Evolutionary conservation across 306 rosid species (phyloP).

Genomic region (Astragalus membranaceus): DNA sequence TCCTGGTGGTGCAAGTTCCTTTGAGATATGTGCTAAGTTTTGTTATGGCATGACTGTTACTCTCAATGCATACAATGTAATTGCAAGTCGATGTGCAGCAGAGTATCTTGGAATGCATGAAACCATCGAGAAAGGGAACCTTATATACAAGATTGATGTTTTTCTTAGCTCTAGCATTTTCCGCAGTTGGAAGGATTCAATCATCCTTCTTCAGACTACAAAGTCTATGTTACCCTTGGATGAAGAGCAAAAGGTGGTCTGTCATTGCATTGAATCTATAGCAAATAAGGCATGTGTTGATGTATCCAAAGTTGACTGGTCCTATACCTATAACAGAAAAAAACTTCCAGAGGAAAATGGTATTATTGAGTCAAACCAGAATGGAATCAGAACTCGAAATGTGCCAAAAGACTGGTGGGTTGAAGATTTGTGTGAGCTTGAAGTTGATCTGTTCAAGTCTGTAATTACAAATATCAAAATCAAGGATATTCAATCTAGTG

Average conservation of each 20-base stretch:
- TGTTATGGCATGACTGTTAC: constrained; percentile 96
- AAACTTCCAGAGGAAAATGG: constrained; percentile 80
- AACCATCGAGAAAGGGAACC: constrained; percentile 82
- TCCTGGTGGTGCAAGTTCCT: constrained; percentile 84
- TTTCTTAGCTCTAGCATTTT: constrained; percentile 89
- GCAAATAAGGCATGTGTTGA: constrained; percentile 76
- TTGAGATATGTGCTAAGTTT: constrained; percentile 92
- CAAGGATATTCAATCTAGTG: constrained; percentile 45
- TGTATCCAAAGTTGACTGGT: constrained; percentile 87
- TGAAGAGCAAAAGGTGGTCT: constrained; percentile 73
- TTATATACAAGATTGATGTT: constrained; percentile 87
- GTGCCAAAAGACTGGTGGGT: constrained; percentile 99
- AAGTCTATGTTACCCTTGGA: constrained; percentile 54
- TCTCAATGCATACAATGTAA: constrained; percentile 84
- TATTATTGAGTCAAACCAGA: constrained; percentile 45
- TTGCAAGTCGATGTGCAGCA: constrained; percentile 76
- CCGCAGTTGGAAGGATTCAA: constrained; percentile 97
- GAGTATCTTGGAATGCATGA: constrained; percentile 93
- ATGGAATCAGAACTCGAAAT: constrained; percentile 48
- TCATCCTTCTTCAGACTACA: constrained; percentile 84
- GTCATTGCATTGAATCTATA: constrained; percentile 62
- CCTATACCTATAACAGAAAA: constrained; percentile 80
- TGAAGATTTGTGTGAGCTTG: constrained; percentile 92
- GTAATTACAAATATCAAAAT: constrained; percentile 52
- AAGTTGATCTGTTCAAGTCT: constrained; percentile 63